Evolutionary conservation across 2,329 filamentous ascomycete genomes (phyloP).

Genomic region (Aspergillus chevalieri): DNA sequence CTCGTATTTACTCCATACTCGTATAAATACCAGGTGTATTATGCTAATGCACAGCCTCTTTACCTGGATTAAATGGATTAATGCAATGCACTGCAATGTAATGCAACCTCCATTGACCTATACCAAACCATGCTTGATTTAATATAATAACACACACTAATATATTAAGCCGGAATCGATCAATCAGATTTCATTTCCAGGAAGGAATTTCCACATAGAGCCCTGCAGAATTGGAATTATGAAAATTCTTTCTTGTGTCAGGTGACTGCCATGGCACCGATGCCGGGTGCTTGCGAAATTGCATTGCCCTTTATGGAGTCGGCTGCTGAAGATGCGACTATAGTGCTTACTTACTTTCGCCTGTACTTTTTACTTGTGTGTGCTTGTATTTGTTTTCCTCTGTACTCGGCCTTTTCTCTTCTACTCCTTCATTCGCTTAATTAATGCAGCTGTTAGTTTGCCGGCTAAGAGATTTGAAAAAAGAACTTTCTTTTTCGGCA

Average conservation of each 20-base stretch:
- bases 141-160: background rate
- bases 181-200: background rate
- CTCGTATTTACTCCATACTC: background rate
- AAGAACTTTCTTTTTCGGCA: too few relatives aligned
- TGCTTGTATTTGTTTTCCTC: too few relatives aligned
- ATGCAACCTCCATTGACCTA: background rate
- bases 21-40: background rate
- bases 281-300: background rate
- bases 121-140: too few relatives aligned
- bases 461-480: too few relatives aligned
- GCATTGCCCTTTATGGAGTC: background rate
- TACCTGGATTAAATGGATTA: background rate
- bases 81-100: background rate
- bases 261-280: constrained; percentile 6
- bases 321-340: background rate
- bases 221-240: background rate
- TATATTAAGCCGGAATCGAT: background rate
- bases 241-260: constrained; percentile 1
- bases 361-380: too few relatives aligned
- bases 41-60: background rate
- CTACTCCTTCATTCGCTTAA: too few relatives aligned
- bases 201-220: background rate
- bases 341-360: too few relatives aligned
- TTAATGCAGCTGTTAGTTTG: too few relatives aligned
- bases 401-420: too few relatives aligned